A percentile compares a stretch with the other conserved stretches of the same genome.
Evolutionary conservation across 2,329 filamentous ascomycete species (phyloP).

Genomic region (Verticillium zaregamsianum): DNA sequence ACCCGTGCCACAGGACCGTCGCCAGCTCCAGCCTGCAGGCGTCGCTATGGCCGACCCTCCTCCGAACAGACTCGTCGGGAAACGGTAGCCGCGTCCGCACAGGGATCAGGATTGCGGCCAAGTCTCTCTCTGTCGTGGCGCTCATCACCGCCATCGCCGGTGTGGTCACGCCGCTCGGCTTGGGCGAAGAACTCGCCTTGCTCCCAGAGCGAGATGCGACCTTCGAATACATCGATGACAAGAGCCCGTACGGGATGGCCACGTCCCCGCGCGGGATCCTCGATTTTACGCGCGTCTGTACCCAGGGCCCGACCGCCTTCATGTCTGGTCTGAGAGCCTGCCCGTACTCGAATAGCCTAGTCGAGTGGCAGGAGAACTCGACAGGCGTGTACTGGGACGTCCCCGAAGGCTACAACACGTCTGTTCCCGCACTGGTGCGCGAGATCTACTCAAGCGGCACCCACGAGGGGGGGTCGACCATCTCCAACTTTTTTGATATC

Average conservation of each 20-base stretch:
- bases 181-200: constrained; percentile 33
- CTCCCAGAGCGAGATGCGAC: constrained; percentile 8
- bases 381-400: constrained; percentile 7
- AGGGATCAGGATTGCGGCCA: constrained; percentile 9
- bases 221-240: constrained; percentile 34
- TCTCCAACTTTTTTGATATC: constrained; percentile 40
- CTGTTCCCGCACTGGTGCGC: constrained; percentile 25
- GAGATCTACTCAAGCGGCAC: constrained; percentile 34
- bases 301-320: constrained; percentile 9
- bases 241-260: constrained; percentile 30
- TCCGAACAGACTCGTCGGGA: constrained; percentile 30
- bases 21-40: constrained; percentile 25
- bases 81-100: constrained; percentile 22
- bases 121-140: constrained; percentile 20
- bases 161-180: constrained; percentile 40
- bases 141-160: constrained; percentile 32
- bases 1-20: constrained; percentile 9
- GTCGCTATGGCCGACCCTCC: constrained; percentile 36
- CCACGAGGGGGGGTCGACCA: constrained; percentile 18
- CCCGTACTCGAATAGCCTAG: constrained; percentile 15
- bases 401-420: constrained; percentile 13
- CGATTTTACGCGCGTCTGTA: constrained; percentile 27
- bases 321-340: constrained; percentile 19
- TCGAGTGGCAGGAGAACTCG: constrained; percentile 18
- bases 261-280: constrained; percentile 29